Base-by-base conservation (phyloP, 495 filamentous ascomycete genomes). In the Tuber magnatum region DNA sequence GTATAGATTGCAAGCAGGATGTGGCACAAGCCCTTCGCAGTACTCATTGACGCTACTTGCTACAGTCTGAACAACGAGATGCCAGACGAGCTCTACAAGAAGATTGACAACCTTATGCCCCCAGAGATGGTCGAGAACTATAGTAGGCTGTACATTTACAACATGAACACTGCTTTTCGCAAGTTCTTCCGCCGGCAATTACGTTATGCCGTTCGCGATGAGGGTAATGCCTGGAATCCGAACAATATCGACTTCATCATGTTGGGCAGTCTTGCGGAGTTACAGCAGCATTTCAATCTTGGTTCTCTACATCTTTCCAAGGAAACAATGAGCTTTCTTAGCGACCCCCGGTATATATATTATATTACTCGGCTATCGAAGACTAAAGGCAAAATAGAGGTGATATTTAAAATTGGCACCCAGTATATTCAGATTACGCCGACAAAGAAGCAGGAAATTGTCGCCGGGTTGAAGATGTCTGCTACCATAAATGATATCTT, bases 401-500 rank as follows among this genome's bases (percentile, higher is more conserved):
- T 91, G 9, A 83, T 87, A 22, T 88, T 91, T 74, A 89, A 90
- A 82, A 86, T 91, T 22, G 89, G 89, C 68, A 87, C 85, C 68
- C 88, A 90, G 74, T 91, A 89, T 80, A 88, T 91, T n/a, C 89
- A 91, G 74, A 86, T 91, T 72, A 90, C 89, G 14, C 91, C 89
- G 24, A 85, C 86, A 68, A 89, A 89, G 82, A 90, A 89, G 78
- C 89, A 90, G 74, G 89, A 91, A 71, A 86, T 91, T 68, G 84
- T 88, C 28, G 88, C 88, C 38, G 87, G 86, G 28, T 85, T 87
- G 68, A 86, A 85, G 43, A 83, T 90, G 43, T 87, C 85, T 81
- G 87, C 88, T 38, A 90, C 87, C 3, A 86, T 91, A 71, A 91
- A 91, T 74, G 89, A 91, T 76, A 90, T 90, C 38, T 91, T 90